A percentile compares a stretch with the other conserved stretches of the same genome.
These are phyloP conservation scores for Aspergillus homomorphus DNA, from an alignment of 495 filamentous ascomycete genomes.

Conservation along the genomic window DNA sequence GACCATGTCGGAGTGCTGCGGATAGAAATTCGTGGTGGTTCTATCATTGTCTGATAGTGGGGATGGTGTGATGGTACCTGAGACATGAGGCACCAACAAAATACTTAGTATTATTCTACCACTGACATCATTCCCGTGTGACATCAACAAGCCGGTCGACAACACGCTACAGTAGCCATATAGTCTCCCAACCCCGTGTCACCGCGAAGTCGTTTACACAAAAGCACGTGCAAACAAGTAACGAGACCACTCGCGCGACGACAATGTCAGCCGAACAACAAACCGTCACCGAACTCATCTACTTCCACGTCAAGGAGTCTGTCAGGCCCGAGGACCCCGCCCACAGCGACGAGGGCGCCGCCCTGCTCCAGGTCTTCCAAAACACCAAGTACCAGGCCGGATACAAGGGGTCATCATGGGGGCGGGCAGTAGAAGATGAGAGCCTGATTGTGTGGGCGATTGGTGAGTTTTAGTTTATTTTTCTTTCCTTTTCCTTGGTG, in stretches of 20 bases:
- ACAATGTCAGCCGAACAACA: slow-evolving; percentile 23
- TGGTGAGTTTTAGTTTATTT: slow-evolving; percentile 19
- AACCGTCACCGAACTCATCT: slow-evolving; percentile 38
- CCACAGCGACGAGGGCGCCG: slow-evolving; percentile 29
- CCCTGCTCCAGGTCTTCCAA: slow-evolving; percentile 29
- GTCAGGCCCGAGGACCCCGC: slow-evolving; percentile 42
- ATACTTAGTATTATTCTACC: no score
- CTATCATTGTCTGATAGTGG: no score
- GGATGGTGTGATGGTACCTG: no score
- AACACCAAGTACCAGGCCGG: slow-evolving; percentile 34
- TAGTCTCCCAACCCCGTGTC: no score
- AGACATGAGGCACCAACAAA: no score
- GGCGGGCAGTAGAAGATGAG: slow-evolving; percentile 36
- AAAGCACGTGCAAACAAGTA: no score
- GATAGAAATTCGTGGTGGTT: no score
- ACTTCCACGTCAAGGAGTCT: slow-evolving; percentile 36
- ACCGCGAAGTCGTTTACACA: no score
- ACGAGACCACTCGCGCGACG: no score
- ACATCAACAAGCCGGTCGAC: not conserved
- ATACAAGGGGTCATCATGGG: slow-evolving; percentile 40
- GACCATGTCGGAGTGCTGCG: no score
- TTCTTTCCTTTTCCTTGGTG: no score
- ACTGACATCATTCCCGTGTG: not conserved
- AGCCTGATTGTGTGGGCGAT: slow-evolving; percentile 40
- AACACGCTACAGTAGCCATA: no score